These are phyloP conservation scores for Xylaria acuta DNA, from an alignment of 495 filamentous ascomycete species.

Conservation along the genomic window DNA sequence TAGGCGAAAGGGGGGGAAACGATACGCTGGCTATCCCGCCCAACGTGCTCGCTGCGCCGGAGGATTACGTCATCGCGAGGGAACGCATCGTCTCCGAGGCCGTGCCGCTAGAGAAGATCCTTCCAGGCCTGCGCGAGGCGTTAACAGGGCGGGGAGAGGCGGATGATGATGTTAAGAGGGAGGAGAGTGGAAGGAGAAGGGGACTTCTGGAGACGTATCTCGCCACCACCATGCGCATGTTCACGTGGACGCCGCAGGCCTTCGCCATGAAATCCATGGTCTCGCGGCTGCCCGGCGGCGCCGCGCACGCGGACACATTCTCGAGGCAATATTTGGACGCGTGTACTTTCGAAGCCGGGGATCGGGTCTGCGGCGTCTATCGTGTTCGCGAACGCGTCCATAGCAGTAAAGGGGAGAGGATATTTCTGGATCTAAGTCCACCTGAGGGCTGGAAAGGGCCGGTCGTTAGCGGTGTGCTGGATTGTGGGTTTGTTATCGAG, in stretches of 20 bases:
- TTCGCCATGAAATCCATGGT: slow-evolving; percentile 33
- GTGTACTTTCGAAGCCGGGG: slow-evolving; percentile 33
- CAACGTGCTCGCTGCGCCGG: slow-evolving; percentile 13
- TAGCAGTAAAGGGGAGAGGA: slow-evolving; percentile 25
- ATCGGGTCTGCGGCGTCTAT: slow-evolving; percentile 44
- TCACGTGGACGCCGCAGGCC: slow-evolving; percentile 43
- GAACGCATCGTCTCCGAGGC: slow-evolving; percentile 39
- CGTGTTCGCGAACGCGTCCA: slow-evolving; percentile 24
- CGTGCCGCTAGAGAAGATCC: slow-evolving; percentile 7
- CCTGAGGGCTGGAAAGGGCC: slow-evolving; percentile 39
- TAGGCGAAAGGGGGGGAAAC: background rate
- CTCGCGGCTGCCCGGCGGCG: slow-evolving; percentile 12
- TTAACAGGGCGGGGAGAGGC: too few species aligned
- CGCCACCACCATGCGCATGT: slow-evolving; percentile 39
- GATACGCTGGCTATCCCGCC: slow-evolving; percentile 16
- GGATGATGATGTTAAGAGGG: background rate
- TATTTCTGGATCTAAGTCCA: slow-evolving; percentile 37
- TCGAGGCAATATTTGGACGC: slow-evolving; percentile 29
- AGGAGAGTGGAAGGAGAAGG: background rate
- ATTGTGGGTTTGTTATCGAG: slow-evolving; percentile 33
- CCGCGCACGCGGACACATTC: slow-evolving; percentile 31
- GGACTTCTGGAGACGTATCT: slow-evolving; percentile 36
- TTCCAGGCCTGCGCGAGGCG: background rate
- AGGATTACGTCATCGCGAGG: slow-evolving; percentile 33
- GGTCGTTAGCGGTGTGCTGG: slow-evolving; percentile 35